Base-by-base conservation (phyloP, 257 asterid genomes). In the Petunia secreta region DNA sequence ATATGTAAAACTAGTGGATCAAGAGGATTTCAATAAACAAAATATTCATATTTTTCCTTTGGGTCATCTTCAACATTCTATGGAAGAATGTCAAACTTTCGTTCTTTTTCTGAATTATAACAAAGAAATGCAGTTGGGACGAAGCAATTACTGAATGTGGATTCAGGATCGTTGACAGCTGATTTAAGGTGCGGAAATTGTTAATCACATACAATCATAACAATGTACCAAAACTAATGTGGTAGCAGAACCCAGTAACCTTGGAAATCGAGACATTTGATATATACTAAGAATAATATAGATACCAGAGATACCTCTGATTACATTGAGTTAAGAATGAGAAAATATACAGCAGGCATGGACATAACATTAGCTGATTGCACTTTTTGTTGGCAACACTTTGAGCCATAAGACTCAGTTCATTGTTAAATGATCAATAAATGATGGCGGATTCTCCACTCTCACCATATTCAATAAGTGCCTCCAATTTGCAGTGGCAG, bases 241-340 rank as follows among this genome's bases (percentile, higher is more conserved):
- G 43, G 77, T 48, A 71, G 60, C 40, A 71, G 77, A 46, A 67
- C 36, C 38, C 16, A 44, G 37, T 44, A 69, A 16, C 25, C 59
- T 8, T 58, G 59, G 25, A 69, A 78, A 79, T 43, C 2, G 4
- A 64, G 36, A 34, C 63, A 2, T 41, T 10, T 79, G 76, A 64
- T 79, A 64, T 52, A 38, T 79, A 79, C 82, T 77, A 77, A 77
- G 73, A 77, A 77, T 77, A 77, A 43, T 77, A 46, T 41, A 44
- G 69, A 48, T 34, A 4, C n/a, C 69, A 60, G 69, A 77, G 60
- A 60, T 43, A 77, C 80, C 43, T 43, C 59, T 48, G 73, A 50
- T 63, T 8, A 77, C 2, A 58, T 77, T n/a, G 69, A 77, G 80
- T 77, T 48, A 77, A 63, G 69, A 77, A 60, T 63, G 69, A 59